Percentiles rank a stretch among this genome's conserved stretches.
Conservation (phyloP, 2,329 filamentous ascomycete species). For the Pyrenophora tritici-repentis region DNA sequence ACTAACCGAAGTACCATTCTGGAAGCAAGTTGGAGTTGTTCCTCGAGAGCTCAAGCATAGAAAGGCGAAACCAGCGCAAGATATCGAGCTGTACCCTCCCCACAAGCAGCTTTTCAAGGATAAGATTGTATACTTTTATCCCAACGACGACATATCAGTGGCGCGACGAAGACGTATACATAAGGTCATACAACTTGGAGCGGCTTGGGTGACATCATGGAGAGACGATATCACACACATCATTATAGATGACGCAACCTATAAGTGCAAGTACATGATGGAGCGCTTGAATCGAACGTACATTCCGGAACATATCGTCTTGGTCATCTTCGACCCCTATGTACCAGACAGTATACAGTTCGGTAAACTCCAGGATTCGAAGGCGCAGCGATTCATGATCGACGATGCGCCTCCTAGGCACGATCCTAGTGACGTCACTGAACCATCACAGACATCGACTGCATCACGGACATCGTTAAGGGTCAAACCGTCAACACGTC, state of each 20-base stretch:
- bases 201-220: slow-evolving; percentile 67
- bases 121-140: slow-evolving; percentile 67
- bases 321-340: slow-evolving; percentile 57
- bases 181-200: slow-evolving; percentile 69
- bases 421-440: slow-evolving; percentile 1
- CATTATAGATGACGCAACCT: slow-evolving; percentile 69
- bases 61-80: slow-evolving; percentile 33
- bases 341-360: slow-evolving; percentile 52
- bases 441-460: slow-evolving; percentile 7
- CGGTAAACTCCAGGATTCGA: slow-evolving; percentile 54
- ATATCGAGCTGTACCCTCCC: slow-evolving; percentile 42
- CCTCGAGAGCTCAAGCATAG: slow-evolving; percentile 41
- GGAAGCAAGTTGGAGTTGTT: slow-evolving; percentile 31
- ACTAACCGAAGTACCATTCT: slow-evolving; percentile 34
- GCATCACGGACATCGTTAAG: slow-evolving; percentile 50
- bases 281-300: slow-evolving; percentile 55
- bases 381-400: slow-evolving; percentile 64
- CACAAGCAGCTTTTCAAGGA: slow-evolving; percentile 40
- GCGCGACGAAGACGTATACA: slow-evolving; percentile 72
- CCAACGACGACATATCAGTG: slow-evolving; percentile 74
- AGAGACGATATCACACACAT: slow-evolving; percentile 70
- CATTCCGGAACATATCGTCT: slow-evolving; percentile 42
- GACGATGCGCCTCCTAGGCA: slow-evolving; percentile 52
- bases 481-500: slow-evolving; percentile 56
- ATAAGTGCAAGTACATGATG: slow-evolving; percentile 68